phyloP scores from a whole-genome alignment of 202 grass and related monocot species.

The Saccharum hybrid region DNA sequence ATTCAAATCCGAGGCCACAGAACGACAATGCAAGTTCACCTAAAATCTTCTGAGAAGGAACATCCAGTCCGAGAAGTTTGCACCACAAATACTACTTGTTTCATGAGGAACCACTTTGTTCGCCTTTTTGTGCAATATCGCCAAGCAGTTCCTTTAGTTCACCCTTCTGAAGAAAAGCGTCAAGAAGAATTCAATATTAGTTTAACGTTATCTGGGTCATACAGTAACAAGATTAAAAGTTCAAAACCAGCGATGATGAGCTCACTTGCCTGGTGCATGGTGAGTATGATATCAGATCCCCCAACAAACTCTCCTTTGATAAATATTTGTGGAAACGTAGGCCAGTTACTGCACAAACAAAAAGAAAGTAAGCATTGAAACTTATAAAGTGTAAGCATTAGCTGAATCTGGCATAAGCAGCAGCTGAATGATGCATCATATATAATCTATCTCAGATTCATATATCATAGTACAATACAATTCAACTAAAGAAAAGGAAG shows the following conservation, averaged over 20 bases:
- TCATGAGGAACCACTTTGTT: conserved; percentile 44
- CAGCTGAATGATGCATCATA: background rate
- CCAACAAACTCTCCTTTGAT: conserved; percentile 98
- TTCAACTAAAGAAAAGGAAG: conserved; percentile 16
- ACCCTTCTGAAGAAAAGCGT: conserved; percentile 68
- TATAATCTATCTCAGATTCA: background rate
- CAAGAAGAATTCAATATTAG: background rate
- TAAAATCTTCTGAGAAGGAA: background rate
- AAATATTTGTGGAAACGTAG: conserved; percentile 97
- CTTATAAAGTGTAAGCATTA: background rate
- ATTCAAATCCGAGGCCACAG: background rate
- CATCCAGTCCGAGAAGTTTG: background rate
- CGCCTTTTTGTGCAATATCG: conserved; percentile 47
- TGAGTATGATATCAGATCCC: conserved; percentile 92
- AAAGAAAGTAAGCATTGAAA: conserved; percentile 23
- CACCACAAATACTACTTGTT: background rate
- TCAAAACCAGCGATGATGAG: background rate
- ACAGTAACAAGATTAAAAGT: background rate
- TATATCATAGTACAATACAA: background rate
- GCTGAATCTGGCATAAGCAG: background rate
- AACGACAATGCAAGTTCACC: background rate
- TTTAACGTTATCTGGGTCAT: background rate
- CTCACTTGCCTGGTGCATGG: conserved; percentile 85
- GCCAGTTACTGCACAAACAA: conserved; percentile 70
- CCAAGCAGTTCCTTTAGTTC: conserved; percentile 78